Evolutionary conservation across 2,329 filamentous ascomycete genomes (phyloP).

Genomic region (Corynespora cassiicola): DNA sequence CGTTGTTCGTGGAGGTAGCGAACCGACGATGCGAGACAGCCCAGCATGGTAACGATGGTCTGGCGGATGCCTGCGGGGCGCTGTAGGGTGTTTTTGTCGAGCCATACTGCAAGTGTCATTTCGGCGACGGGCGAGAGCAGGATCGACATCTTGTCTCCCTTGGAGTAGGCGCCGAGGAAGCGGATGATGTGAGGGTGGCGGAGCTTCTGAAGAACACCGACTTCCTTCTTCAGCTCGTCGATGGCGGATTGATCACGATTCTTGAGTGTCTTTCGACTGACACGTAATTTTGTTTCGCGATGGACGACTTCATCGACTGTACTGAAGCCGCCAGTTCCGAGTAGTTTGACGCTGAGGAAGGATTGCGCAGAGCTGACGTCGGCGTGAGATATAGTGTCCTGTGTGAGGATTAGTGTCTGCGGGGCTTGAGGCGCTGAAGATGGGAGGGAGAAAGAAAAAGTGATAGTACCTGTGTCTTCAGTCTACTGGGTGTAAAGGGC

Average conservation of each 20-base stretch:
- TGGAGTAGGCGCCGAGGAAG: constrained; percentile 43
- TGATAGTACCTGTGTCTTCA: no score
- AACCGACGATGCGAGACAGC: constrained; percentile 43
- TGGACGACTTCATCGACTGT: constrained; percentile 46
- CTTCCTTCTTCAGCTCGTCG: constrained; percentile 43
- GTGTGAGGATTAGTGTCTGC: no score
- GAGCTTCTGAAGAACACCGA: constrained; percentile 43
- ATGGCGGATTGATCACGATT: constrained; percentile 39
- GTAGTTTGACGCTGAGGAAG: constrained; percentile 44
- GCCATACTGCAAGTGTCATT: constrained; percentile 42
- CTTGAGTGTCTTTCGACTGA: constrained; percentile 46
- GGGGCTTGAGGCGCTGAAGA: no score
- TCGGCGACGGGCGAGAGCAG: constrained; percentile 45
- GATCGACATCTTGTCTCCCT: constrained; percentile 45
- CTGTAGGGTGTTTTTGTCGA: constrained; percentile 26
- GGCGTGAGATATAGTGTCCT: no score
- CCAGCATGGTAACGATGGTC: constrained; percentile 41
- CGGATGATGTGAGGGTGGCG: constrained; percentile 48
- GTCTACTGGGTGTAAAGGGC: no score
- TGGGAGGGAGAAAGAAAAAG: no score
- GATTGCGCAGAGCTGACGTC: no score
- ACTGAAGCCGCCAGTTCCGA: constrained; percentile 45
- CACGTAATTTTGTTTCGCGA: constrained; percentile 38
- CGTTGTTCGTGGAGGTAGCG: constrained; percentile 45
- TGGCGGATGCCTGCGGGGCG: constrained; percentile 29